phyloP scores from a whole-genome alignment of 2,329 filamentous ascomycete species.

The Pseudocercospora macadamiae region DNA sequence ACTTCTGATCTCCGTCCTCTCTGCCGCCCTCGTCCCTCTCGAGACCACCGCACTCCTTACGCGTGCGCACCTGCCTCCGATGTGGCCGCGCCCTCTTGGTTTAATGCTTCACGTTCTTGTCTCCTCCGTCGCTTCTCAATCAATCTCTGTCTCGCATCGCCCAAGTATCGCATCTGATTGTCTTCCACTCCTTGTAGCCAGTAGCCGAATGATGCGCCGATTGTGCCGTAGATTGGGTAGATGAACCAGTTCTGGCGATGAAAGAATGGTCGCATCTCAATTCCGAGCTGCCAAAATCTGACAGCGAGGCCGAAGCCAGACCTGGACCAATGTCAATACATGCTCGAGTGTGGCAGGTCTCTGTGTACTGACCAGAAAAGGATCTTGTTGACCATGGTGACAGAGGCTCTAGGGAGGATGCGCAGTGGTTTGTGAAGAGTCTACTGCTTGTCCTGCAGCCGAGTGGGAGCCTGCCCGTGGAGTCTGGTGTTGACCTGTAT shows the following conservation, averaged over 20 bases:
- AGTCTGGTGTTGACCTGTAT: not conserved
- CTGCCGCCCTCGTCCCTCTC: slow-evolving; percentile 23
- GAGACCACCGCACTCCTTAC: not conserved
- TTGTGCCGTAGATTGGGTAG: slow-evolving; percentile 84
- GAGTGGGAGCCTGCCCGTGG: slow-evolving; percentile 9
- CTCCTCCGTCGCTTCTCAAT: slow-evolving; percentile 87
- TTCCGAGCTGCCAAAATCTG: slow-evolving; percentile 94
- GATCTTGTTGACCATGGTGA: slow-evolving; percentile 59
- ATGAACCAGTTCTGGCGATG: slow-evolving; percentile 81
- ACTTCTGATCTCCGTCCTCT: slow-evolving; percentile 10
- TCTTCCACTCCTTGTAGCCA: slow-evolving; percentile 92
- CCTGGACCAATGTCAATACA: slow-evolving; percentile 51
- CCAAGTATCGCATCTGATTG: slow-evolving; percentile 74
- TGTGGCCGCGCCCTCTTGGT: slow-evolving; percentile 37
- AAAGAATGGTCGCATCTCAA: slow-evolving; percentile 97
- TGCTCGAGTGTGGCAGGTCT: not conserved
- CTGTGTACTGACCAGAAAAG: slow-evolving; percentile 79
- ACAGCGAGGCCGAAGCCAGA: slow-evolving; percentile 67
- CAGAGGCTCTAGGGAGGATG: not conserved
- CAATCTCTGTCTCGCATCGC: slow-evolving; percentile 76
- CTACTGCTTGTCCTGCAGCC: not conserved
- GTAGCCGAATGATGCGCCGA: slow-evolving; percentile 92
- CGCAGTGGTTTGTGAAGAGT: not conserved
- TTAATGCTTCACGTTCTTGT: slow-evolving; percentile 62
- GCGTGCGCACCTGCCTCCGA: slow-evolving; percentile 12